phyloP scores from a whole-genome alignment of 2,329 filamentous ascomycete genomes.

The Alternaria sp. region DNA sequence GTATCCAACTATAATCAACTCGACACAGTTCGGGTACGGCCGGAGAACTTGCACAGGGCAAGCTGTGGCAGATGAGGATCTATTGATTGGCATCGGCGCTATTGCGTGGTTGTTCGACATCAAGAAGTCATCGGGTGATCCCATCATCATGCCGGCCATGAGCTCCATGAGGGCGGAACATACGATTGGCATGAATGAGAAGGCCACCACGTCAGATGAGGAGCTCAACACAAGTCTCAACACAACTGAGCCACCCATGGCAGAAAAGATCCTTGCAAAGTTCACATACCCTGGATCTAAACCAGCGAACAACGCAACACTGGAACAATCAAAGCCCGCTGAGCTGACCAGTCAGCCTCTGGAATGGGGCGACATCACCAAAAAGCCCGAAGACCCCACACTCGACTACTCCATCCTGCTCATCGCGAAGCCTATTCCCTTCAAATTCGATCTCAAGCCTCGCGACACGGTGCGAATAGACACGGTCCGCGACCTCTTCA shows the following conservation, averaged over 20 bases:
- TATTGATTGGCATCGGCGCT: conserved; percentile 52
- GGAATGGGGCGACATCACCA: conserved; percentile 30
- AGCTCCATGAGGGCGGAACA: conserved; percentile 21
- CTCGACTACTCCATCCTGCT: conserved; percentile 54
- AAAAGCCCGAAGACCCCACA: conserved; percentile 49
- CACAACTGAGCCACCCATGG: conserved; percentile 23
- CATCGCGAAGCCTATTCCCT: conserved; percentile 55
- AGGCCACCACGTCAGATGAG: conserved; percentile 45
- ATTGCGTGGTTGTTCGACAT: conserved; percentile 57
- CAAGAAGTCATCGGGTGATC: conserved; percentile 23
- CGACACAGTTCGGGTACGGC: conserved; percentile 63
- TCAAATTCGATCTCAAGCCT: conserved; percentile 51
- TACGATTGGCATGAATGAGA: conserved; percentile 36
- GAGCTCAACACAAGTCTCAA: conserved; percentile 44
- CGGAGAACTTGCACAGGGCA: conserved; percentile 56
- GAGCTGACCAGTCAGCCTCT: conserved; percentile 27
- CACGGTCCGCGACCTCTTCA: conserved; percentile 44
- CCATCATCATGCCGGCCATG: conserved; percentile 1
- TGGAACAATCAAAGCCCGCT: conserved; percentile 1
- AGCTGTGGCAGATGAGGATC: conserved; percentile 51
- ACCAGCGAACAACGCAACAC: conserved; percentile 10
- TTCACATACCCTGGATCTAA: conserved; percentile 35
- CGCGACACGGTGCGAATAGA: conserved; percentile 42
- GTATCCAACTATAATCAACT: conserved; percentile 61
- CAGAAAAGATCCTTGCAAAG: conserved; percentile 34